Evolutionary conservation across 208 protist species (phyloP), one percentile per base, ranked within the genome.

Genomic region (Trypanosoma theileri): DNA sequence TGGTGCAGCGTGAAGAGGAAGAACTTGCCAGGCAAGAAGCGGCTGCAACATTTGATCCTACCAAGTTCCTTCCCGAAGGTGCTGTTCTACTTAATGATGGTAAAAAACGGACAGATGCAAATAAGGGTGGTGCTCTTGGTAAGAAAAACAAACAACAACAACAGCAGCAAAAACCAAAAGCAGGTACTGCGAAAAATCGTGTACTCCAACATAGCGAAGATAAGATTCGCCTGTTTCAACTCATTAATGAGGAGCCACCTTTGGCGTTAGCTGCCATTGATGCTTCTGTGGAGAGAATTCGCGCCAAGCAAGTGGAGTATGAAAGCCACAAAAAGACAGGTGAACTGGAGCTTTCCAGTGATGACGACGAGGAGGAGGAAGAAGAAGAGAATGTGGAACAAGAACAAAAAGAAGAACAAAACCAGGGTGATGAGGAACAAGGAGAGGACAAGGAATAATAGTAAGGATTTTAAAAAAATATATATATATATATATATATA

Each of bases 11-110:
- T 14, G 89, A 95, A 14, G 80, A 86, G 42, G 85, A 79, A 69
- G 85, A 85, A 46, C 66, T 71, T 16, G 70, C 67, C 45, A 71
- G 58, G 22, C 71, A 76, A 21, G 67, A 81, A 35, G 86, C 84
- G 2, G 87, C 81, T 1, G 85, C 80, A 6, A 60, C 77, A 35
- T 95, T 93, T 71, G 87, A 95, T 57, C 78, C 86, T 22, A 21
- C 71, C 4, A 70, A 73, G 46, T 80, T 74, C 17, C 76, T 79
- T 4, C 89, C 89, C 0, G 66, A 71, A 7, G 89, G 89, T 69
- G 88, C 62, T 41, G 79, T 89, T 1, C 73, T 95, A 41, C 52
- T 92, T 13, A 92, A 85, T 59, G 82, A 89, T 53, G 73, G 84
- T 64, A 92, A 91, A 45, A 91, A 78, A 74, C 14, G 61, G 6